Conservation (phyloP, 306 rosid genomes). For the Cicer cuneatum region DNA sequence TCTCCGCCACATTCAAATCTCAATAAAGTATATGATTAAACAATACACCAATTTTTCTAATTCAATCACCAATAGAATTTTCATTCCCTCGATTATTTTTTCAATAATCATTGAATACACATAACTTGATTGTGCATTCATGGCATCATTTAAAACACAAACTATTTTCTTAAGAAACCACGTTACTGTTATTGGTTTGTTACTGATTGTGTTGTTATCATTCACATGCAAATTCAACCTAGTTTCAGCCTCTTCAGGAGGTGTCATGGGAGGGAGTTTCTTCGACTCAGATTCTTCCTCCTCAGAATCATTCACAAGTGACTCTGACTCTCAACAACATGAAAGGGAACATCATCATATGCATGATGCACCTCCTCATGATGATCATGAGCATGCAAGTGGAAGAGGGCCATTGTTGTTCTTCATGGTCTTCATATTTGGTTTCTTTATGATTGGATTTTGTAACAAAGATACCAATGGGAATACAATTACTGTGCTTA, state of each 20-base stretch:
- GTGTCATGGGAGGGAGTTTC: conserved; percentile 49
- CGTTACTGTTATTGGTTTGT: neutral
- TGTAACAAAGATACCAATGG: conserved; percentile 10
- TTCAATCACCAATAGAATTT: too few relatives aligned
- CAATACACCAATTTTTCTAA: neutral
- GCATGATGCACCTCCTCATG: conserved; percentile 12
- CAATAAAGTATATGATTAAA: neutral
- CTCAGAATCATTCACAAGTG: conserved; percentile 1
- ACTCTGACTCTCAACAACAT: neutral
- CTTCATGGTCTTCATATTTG: conserved; percentile 23
- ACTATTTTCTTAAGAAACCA: conserved; percentile 28
- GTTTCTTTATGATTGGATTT: conserved; percentile 37
- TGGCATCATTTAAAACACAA: neutral
- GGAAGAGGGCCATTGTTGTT: conserved; percentile 27
- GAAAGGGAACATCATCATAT: neutral
- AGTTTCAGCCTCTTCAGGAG: conserved; percentile 46
- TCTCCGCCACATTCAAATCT: conserved; percentile 6
- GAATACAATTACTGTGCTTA: conserved; percentile 39
- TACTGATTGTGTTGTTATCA: conserved; percentile 25
- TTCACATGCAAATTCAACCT: conserved; percentile 14
- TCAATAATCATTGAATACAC: neutral
- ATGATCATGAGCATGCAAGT: neutral
- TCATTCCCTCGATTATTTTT: neutral
- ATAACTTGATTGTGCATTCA: neutral
- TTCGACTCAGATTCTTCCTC: conserved; percentile 49